Percentiles rank a stretch among this genome's conserved stretches.
Conservation (phyloP, 2,329 filamentous ascomycete species). For the Huntiella omanensis region DNA sequence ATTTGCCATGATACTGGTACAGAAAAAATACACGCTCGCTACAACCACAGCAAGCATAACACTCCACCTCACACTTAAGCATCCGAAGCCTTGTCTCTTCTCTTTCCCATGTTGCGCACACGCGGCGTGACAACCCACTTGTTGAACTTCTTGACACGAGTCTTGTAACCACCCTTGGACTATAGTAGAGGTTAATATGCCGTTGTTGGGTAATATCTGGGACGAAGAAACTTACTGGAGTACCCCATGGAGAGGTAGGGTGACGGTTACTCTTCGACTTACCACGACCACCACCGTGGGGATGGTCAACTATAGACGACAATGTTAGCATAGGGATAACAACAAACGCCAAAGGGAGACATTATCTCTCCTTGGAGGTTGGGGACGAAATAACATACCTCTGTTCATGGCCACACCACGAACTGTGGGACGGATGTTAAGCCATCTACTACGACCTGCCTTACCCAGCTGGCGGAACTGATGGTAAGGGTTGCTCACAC, state of each 20-base stretch:
- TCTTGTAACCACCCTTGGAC: conserved; percentile 83
- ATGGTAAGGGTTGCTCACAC: conserved; percentile 83
- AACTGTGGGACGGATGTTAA: conserved; percentile 87
- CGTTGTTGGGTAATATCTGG: neutral
- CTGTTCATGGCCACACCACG: conserved; percentile 98
- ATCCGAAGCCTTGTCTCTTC: conserved; percentile 40
- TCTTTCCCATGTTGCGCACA: conserved; percentile 78
- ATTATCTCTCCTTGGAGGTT: too few species aligned
- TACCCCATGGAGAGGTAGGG: conserved; percentile 92
- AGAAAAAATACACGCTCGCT: neutral
- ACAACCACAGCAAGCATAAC: neutral
- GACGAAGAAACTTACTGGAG: conserved; percentile 47
- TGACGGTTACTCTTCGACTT: conserved; percentile 98
- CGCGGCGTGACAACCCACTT: conserved; percentile 75
- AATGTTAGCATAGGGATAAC: neutral
- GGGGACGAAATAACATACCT: conserved; percentile 28
- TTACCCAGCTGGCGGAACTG: conserved; percentile 87
- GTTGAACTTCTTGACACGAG: conserved; percentile 76
- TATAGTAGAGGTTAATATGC: conserved; percentile 19
- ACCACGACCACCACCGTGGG: conserved; percentile 95
- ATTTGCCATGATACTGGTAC: conserved; percentile 9
- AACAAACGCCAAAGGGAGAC: neutral
- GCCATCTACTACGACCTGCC: conserved; percentile 79
- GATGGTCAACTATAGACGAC: conserved; percentile 54
- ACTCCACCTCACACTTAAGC: conserved; percentile 3